Conservation (phyloP, 129 eudicot genomes). For the Lactuca saligna region DNA sequence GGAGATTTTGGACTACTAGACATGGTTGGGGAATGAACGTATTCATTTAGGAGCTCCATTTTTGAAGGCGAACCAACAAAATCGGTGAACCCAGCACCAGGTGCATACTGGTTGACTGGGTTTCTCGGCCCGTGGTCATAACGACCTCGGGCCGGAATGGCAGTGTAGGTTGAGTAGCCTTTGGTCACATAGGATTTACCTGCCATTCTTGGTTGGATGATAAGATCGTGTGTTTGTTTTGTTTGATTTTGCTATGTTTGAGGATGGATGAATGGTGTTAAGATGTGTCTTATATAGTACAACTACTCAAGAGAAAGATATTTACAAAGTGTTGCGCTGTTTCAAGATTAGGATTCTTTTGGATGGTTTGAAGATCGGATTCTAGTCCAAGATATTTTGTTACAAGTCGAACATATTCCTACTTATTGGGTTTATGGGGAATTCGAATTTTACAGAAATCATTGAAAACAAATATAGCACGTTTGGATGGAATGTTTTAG, state of each 20-base stretch:
- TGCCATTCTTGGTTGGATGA: slow-evolving; percentile 16
- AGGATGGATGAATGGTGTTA: neutral
- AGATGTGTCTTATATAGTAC: slow-evolving; percentile 14
- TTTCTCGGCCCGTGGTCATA: slow-evolving; percentile 12
- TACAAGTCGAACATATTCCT: slow-evolving; percentile 33
- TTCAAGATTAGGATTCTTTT: slow-evolving; percentile 24
- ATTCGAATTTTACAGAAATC: neutral
- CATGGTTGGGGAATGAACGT: slow-evolving; percentile 26
- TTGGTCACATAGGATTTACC: slow-evolving; percentile 19
- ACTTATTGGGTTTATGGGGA: neutral
- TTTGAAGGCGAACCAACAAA: slow-evolving; percentile 28
- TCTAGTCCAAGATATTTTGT: slow-evolving; percentile 4
- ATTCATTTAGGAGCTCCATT: slow-evolving; percentile 31
- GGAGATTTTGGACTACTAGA: slow-evolving; percentile 11
- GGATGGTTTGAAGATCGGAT: slow-evolving; percentile 21
- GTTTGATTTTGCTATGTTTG: slow-evolving; percentile 12
- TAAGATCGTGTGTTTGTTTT: slow-evolving; percentile 15
- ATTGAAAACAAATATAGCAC: too few species aligned
- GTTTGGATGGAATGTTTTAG: slow-evolving; percentile 7
- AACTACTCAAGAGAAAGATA: neutral
- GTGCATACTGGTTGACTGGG: slow-evolving; percentile 18
- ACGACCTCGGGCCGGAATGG: slow-evolving; percentile 14
- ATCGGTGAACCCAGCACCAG: slow-evolving; percentile 18
- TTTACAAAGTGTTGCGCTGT: slow-evolving; percentile 15
- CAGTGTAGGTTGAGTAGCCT: slow-evolving; percentile 38